Evolutionary conservation across 805 yeast species (phyloP).

Genomic region (Saccharomycopsis olivae): DNA sequence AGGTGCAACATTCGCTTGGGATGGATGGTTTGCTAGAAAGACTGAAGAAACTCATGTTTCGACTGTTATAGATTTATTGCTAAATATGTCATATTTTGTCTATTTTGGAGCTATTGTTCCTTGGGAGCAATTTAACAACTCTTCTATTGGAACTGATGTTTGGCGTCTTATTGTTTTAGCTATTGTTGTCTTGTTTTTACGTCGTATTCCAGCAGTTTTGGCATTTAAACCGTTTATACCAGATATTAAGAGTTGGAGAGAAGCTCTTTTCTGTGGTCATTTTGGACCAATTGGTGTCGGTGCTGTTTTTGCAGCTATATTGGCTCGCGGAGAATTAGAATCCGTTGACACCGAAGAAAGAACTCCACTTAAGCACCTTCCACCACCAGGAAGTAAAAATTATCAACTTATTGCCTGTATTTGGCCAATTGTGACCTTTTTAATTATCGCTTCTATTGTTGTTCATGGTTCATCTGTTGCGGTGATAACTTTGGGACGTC

Average conservation of each 20-base stretch:
- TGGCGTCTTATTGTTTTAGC: conserved; percentile 79
- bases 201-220: conserved; percentile 77
- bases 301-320: conserved; percentile 73
- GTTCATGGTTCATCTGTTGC: conserved; percentile 92
- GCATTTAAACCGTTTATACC: conserved; percentile 71
- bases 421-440: conserved; percentile 79
- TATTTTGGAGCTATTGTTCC: conserved; percentile 89
- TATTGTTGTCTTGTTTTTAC: conserved; percentile 57
- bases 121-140: conserved; percentile 67
- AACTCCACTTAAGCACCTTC: conserved; percentile 45
- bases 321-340: conserved; percentile 67
- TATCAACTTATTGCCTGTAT: conserved; percentile 50
- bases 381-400: conserved; percentile 37
- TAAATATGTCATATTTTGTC: conserved; percentile 79
- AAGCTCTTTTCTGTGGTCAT: conserved; percentile 88
- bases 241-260: conserved; percentile 85
- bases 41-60: conserved; percentile 84
- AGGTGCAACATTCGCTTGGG: conserved; percentile 91
- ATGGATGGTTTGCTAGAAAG: conserved; percentile 74
- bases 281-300: conserved; percentile 97
- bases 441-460: conserved; percentile 70
- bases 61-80: conserved; percentile 74
- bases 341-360: conserved; percentile 35
- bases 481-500: conserved; percentile 64
- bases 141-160: conserved; percentile 49